phyloP scores from a whole-genome alignment of 1,284 basidiomycete species.

The Exsudoporus floridanus region DNA sequence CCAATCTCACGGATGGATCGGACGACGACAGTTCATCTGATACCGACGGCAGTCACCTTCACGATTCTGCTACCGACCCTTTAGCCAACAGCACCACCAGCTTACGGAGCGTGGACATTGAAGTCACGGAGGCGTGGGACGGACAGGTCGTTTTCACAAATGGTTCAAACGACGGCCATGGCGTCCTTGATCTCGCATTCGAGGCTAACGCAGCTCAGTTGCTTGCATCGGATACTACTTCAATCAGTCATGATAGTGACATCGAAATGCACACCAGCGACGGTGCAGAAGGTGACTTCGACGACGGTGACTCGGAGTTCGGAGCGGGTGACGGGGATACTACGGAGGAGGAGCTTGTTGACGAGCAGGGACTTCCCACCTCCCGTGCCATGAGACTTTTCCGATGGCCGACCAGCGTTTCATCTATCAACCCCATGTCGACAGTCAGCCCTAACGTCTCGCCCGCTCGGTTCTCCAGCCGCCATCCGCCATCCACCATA shows the following conservation, averaged over 20 bases:
- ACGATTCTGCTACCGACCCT: constrained; percentile 40
- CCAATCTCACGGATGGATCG: constrained; percentile 59
- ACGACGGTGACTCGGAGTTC: constrained; percentile 43
- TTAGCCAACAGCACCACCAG: constrained; percentile 37
- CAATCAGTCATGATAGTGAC: constrained; percentile 37
- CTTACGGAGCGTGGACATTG: constrained; percentile 47
- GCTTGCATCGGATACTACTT: constrained; percentile 40
- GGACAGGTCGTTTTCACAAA: constrained; percentile 70
- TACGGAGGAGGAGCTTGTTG: constrained; percentile 77
- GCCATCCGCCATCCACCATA: constrained; percentile 34
- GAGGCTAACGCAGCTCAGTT: constrained; percentile 51
- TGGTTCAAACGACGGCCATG: constrained; percentile 50
- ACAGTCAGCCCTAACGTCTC: constrained; percentile 60
- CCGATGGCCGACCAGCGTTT: constrained; percentile 57
- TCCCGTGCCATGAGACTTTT: constrained; percentile 71
- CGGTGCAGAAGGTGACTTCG: constrained; percentile 33
- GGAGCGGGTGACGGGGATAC: constrained; percentile 54
- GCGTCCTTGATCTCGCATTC: constrained; percentile 56
- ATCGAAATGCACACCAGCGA: constrained; percentile 46
- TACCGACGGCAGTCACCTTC: constrained; percentile 34
- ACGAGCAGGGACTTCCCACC: constrained; percentile 67
- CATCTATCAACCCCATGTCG: constrained; percentile 71
- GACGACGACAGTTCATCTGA: constrained; percentile 40
- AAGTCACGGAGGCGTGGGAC: constrained; percentile 69
- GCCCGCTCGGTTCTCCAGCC: constrained; percentile 41